A percentile compares a stretch with the other conserved stretches of the same genome.
Evolutionary conservation across 2,329 filamentous ascomycete genomes (phyloP).

Genomic region (Sphaerostilbella broomeana): DNA sequence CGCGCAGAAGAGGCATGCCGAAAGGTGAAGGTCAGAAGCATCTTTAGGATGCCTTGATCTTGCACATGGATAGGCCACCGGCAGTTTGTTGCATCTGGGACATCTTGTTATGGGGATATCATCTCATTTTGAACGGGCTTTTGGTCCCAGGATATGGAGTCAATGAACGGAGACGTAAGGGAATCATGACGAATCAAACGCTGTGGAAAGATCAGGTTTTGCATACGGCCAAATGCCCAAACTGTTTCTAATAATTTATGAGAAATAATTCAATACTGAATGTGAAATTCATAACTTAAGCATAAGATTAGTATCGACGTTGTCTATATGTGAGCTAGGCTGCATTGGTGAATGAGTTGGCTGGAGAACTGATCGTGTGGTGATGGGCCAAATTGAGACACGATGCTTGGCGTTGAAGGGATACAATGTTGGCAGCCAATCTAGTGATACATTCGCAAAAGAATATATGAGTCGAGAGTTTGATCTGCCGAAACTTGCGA

Average conservation of each 20-base stretch:
- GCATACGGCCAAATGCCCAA: constrained; percentile 5
- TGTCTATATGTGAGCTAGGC: neutral
- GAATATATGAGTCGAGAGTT: too few species aligned
- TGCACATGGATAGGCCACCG: too few species aligned
- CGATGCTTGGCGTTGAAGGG: constrained; percentile 4
- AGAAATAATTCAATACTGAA: neutral
- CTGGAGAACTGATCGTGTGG: constrained; percentile 5
- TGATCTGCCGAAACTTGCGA: too few species aligned
- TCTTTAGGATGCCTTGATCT: too few species aligned
- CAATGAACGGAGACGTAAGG: neutral
- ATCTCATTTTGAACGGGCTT: constrained; percentile 1
- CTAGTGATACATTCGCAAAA: constrained; percentile 7
- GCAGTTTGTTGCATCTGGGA: neutral
- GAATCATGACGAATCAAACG: constrained; percentile 5
- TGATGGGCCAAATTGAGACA: constrained; percentile 5
- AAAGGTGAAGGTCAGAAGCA: too few species aligned
- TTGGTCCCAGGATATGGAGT: constrained; percentile 5
- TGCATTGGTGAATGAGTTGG: neutral
- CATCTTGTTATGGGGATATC: neutral
- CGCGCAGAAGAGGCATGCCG: too few species aligned
- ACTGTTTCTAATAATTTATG: constrained; percentile 8
- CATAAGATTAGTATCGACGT: neutral
- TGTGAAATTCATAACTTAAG: neutral
- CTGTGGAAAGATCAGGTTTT: constrained; percentile 9
- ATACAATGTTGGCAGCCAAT: constrained; percentile 6